A percentile compares a stretch with the other conserved stretches of the same genome.
phyloP scores from a whole-genome alignment of 352 stramenopile genomes.

The Pythium apleroticum region DNA sequence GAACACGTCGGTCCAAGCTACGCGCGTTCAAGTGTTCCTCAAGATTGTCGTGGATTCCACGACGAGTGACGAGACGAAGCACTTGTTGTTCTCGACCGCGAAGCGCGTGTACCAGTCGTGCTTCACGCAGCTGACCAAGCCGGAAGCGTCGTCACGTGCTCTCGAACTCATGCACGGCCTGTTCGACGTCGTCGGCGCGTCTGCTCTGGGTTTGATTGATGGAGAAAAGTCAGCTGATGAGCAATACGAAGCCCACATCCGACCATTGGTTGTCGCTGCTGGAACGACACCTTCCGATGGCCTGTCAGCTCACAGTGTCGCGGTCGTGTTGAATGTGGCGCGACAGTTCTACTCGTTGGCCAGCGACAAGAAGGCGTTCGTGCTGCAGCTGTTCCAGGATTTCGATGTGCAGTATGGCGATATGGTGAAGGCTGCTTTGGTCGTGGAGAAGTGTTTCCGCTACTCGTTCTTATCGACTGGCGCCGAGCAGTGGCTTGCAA shows the following conservation, averaged over 20 bases:
- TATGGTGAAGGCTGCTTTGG: slow-evolving; percentile 49
- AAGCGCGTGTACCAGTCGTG: slow-evolving; percentile 26
- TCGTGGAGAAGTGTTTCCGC: slow-evolving; percentile 60
- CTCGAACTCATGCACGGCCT: slow-evolving; percentile 49
- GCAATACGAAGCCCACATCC: slow-evolving; percentile 55
- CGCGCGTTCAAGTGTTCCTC: slow-evolving; percentile 17
- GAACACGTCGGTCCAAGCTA: slow-evolving; percentile 3
- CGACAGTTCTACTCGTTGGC: slow-evolving; percentile 55
- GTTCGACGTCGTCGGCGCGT: slow-evolving; percentile 32
- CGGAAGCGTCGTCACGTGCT: slow-evolving; percentile 19
- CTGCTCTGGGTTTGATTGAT: slow-evolving; percentile 8
- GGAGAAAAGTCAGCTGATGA: neutral
- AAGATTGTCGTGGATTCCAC: slow-evolving; percentile 6
- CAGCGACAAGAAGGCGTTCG: slow-evolving; percentile 62
- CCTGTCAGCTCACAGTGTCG: neutral
- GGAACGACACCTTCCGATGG: neutral
- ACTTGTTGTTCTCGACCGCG: neutral
- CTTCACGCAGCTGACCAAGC: slow-evolving; percentile 11
- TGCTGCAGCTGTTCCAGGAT: slow-evolving; percentile 70
- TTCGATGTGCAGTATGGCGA: slow-evolving; percentile 69
- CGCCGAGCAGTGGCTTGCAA: slow-evolving; percentile 50
- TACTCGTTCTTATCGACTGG: slow-evolving; percentile 45
- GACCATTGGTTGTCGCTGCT: slow-evolving; percentile 39
- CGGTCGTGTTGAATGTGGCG: slow-evolving; percentile 34
- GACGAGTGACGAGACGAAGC: neutral